phyloP scores from a whole-genome alignment of 1,284 basidiomycete genomes.

The Sporisorium sorghi region DNA sequence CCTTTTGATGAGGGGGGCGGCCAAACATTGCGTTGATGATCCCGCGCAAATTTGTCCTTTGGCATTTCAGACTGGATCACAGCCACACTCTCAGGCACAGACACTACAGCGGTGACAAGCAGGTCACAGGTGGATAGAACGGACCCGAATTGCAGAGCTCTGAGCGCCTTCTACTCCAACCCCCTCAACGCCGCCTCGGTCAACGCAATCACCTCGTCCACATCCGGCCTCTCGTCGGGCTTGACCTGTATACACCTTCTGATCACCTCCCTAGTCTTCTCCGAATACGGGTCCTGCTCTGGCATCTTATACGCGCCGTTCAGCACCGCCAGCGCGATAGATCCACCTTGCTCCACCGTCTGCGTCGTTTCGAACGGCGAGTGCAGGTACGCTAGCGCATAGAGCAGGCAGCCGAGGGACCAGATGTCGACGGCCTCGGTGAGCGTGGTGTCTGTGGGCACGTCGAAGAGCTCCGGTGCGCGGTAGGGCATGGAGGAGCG shows the following conservation, averaged over 20 bases:
- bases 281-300: constrained; percentile 55
- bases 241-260: constrained; percentile 60
- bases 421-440: constrained; percentile 69
- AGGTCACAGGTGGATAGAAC: not conserved
- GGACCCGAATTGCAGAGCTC: not conserved
- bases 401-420: constrained; percentile 68
- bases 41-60: too few species aligned
- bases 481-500: constrained; percentile 69
- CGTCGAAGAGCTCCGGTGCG: constrained; percentile 69
- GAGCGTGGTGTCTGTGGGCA: constrained; percentile 65
- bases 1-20: constrained; percentile 3
- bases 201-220: constrained; percentile 59
- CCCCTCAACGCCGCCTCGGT: constrained; percentile 52
- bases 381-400: constrained; percentile 66
- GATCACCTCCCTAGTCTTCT: constrained; percentile 63
- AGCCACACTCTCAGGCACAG: too few species aligned
- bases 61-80: too few species aligned
- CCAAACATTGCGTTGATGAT: not conserved
- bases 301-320: constrained; percentile 68
- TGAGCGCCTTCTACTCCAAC: constrained; percentile 18
- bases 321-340: constrained; percentile 67
- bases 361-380: constrained; percentile 69
- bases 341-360: constrained; percentile 68
- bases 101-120: not conserved
- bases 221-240: constrained; percentile 56